These are phyloP conservation scores for Ballota nigra DNA, from an alignment of 257 asterid species.

Conservation along the genomic window DNA sequence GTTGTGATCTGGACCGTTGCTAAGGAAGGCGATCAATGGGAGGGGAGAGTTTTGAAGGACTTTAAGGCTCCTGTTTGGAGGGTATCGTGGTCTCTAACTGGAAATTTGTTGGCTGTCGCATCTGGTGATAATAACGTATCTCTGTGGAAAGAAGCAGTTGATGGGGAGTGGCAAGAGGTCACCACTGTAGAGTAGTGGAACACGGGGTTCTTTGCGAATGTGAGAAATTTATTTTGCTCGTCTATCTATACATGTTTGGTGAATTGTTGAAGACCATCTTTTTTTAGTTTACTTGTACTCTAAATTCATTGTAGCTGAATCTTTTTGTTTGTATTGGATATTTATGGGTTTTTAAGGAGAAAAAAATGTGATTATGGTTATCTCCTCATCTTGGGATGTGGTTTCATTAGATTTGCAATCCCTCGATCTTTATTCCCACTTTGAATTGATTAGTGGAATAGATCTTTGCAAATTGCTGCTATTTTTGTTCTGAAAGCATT, in stretches of 20 bases:
- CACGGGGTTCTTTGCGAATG: constrained; percentile 1
- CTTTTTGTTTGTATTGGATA: constrained; percentile 30
- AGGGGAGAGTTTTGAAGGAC: constrained; percentile 81
- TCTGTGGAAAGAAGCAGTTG: constrained; percentile 93
- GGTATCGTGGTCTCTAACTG: constrained; percentile 97
- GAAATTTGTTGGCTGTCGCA: constrained; percentile 87
- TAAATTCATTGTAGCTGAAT: constrained; percentile 36
- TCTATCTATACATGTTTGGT: constrained; percentile 30
- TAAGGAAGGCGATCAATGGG: constrained; percentile 87
- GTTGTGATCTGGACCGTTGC: constrained; percentile 87
- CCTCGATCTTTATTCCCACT: background rate
- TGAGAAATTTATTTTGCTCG: constrained; percentile 22
- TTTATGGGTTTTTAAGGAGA: constrained; percentile 11
- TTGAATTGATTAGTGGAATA: background rate
- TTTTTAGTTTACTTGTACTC: constrained; percentile 29
- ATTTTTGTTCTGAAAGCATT: background rate
- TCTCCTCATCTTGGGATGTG: background rate
- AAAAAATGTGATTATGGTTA: constrained; percentile 11
- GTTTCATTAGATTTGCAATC: background rate
- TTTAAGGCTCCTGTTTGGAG: constrained; percentile 87
- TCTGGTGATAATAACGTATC: constrained; percentile 79
- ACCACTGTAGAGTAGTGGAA: constrained; percentile 60
- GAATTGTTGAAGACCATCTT: constrained; percentile 18
- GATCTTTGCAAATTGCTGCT: background rate
- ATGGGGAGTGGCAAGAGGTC: constrained; percentile 91